Evolutionary conservation across 1,139 yeast genomes (phyloP).

Genomic region (Hemisphaericaspora subhashii): DNA sequence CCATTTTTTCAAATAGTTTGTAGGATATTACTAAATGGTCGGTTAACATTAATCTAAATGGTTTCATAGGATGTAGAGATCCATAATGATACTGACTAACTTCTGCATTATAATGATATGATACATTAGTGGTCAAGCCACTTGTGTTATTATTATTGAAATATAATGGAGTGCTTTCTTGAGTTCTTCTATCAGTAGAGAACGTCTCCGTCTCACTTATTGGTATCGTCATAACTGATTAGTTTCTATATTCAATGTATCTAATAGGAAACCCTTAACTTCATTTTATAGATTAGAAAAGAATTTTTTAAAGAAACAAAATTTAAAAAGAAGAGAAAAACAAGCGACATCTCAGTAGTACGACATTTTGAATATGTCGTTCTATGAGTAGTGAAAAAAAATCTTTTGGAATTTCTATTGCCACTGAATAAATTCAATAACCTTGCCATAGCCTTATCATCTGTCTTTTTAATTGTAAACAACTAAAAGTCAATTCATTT

Average conservation of each 20-base stretch:
- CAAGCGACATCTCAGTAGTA: no score
- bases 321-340: background rate
- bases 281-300: background rate
- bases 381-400: background rate
- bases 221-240: slow-evolving; percentile 17
- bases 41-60: slow-evolving; percentile 90
- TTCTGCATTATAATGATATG: slow-evolving; percentile 86
- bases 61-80: slow-evolving; percentile 95
- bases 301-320: background rate
- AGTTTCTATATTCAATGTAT: no score
- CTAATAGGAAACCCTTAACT: no score
- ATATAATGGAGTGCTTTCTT: slow-evolving; percentile 58
- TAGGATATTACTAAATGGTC: slow-evolving; percentile 88
- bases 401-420: background rate
- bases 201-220: slow-evolving; percentile 34
- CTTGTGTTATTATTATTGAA: slow-evolving; percentile 38
- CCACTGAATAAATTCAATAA: background rate
- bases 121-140: slow-evolving; percentile 51
- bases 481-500: background rate
- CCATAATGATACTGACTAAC: slow-evolving; percentile 87
- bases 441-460: no score
- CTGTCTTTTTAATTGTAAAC: no score
- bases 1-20: slow-evolving; percentile 87
- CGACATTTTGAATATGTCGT: slow-evolving; percentile 5
- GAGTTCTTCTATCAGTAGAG: slow-evolving; percentile 57